A percentile compares a stretch with the other conserved stretches of the same genome.
phyloP scores from a whole-genome alignment of 306 rosid genomes.

The Echinosophora koreensis region DNA sequence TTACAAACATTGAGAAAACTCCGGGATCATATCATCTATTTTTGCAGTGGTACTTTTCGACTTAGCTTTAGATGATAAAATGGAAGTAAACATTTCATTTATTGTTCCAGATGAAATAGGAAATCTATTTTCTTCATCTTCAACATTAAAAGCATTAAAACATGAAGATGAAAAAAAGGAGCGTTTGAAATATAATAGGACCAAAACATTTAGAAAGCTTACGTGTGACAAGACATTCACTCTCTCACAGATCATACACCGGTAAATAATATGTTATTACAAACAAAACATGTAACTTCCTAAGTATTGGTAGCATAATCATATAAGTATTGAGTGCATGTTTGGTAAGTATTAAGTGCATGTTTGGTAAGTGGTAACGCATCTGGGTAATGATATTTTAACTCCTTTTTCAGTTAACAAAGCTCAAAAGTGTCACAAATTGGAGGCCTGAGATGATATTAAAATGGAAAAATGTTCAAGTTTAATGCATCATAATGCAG shows the following conservation, averaged over 20 bases:
- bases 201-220: too few relatives aligned
- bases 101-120: neutral
- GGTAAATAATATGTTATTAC: too few relatives aligned
- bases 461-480: neutral
- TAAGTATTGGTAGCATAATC: too few relatives aligned
- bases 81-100: neutral
- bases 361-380: too few relatives aligned
- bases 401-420: neutral
- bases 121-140: neutral
- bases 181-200: neutral
- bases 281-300: too few relatives aligned
- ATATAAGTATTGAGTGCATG: too few relatives aligned
- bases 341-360: too few relatives aligned
- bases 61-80: conserved; percentile 3
- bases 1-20: too few relatives aligned
- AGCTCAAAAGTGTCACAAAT: conserved; percentile 6
- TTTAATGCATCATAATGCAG: neutral
- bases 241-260: too few relatives aligned
- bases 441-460: neutral
- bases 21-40: neutral
- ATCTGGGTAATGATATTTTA: too few relatives aligned
- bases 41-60: neutral
- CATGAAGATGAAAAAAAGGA: neutral
- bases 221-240: too few relatives aligned
- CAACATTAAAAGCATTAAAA: neutral